Conservation (phyloP, 305 asterid genomes). For the Petunia hybrid region DNA sequence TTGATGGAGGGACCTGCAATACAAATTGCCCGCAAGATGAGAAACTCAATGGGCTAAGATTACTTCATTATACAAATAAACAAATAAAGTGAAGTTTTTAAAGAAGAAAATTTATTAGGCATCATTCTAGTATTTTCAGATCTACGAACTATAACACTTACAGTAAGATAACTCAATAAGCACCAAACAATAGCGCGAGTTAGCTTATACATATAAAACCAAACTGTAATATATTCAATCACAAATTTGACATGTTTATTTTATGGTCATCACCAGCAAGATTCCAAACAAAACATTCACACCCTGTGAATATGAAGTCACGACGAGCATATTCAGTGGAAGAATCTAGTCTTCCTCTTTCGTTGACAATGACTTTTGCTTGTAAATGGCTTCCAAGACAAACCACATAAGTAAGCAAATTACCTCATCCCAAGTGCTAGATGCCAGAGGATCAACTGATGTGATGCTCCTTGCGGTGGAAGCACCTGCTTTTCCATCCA, state of each 20-base stretch:
- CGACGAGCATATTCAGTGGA: slow-evolving; percentile 2
- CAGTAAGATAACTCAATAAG: not conserved
- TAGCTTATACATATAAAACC: not conserved
- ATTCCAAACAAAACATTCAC: slow-evolving; percentile 5
- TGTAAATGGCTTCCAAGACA: slow-evolving; percentile 6
- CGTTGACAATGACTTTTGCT: not conserved
- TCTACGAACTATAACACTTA: not conserved
- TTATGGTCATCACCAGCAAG: not conserved
- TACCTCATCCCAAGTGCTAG: slow-evolving; percentile 99
- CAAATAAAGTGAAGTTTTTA: not conserved
- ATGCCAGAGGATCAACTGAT: slow-evolving; percentile 84
- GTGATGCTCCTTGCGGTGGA: slow-evolving; percentile 57
- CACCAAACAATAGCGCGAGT: not conserved
- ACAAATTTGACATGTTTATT: not conserved
- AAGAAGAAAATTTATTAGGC: not conserved
- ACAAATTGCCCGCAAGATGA: slow-evolving; percentile 16
- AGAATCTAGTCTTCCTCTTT: slow-evolving; percentile 25
- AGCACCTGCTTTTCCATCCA: slow-evolving; percentile 68
- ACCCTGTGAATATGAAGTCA: not conserved
- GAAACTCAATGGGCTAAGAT: not conserved
- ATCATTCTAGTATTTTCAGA: not conserved
- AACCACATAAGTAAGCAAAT: slow-evolving; percentile 26
- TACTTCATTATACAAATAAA: slow-evolving; percentile 11
- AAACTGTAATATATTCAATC: not conserved
- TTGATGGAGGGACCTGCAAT: slow-evolving; percentile 76